These are phyloP conservation scores for Rutstroemia sp. DNA, from an alignment of 2,329 filamentous ascomycete species.

Conservation along the genomic window DNA sequence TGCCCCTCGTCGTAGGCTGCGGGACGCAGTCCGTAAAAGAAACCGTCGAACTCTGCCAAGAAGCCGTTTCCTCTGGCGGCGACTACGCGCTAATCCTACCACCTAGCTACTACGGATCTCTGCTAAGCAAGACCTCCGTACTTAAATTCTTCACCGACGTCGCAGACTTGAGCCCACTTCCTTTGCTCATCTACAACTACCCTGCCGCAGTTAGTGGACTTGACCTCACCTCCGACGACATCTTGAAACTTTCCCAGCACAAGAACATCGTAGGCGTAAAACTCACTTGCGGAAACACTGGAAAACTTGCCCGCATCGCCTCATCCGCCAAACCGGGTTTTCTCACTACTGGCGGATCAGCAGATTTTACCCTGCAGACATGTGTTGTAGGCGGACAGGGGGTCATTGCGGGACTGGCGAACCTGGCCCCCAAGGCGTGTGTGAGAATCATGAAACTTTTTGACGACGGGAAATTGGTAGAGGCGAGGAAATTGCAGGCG, in stretches of 20 bases:
- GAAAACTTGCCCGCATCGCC: slow-evolving; percentile 38
- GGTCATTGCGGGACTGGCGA: slow-evolving; percentile 4
- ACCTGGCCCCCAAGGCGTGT: slow-evolving; percentile 36
- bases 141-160: slow-evolving; percentile 44
- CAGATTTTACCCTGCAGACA: slow-evolving; percentile 2
- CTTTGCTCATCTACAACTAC: slow-evolving; percentile 41
- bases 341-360: neutral
- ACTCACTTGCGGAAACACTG: slow-evolving; percentile 33
- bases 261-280: slow-evolving; percentile 33
- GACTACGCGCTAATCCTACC: slow-evolving; percentile 33
- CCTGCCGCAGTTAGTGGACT: slow-evolving; percentile 36
- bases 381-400: slow-evolving; percentile 5
- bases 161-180: slow-evolving; percentile 34
- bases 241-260: slow-evolving; percentile 28
- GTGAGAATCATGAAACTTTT: slow-evolving; percentile 52
- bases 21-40: slow-evolving; percentile 33
- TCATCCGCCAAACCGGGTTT: neutral
- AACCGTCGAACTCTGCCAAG: slow-evolving; percentile 33
- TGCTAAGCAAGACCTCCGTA: slow-evolving; percentile 39
- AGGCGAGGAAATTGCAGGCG: slow-evolving; percentile 53
- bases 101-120: slow-evolving; percentile 35
- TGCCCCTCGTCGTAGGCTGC: slow-evolving; percentile 37
- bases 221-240: slow-evolving; percentile 36
- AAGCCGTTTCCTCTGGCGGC: slow-evolving; percentile 33
- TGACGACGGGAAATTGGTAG: slow-evolving; percentile 43